Conservation (phyloP, 768 basidiomycete genomes). For the Leccinum truebloodii region DNA sequence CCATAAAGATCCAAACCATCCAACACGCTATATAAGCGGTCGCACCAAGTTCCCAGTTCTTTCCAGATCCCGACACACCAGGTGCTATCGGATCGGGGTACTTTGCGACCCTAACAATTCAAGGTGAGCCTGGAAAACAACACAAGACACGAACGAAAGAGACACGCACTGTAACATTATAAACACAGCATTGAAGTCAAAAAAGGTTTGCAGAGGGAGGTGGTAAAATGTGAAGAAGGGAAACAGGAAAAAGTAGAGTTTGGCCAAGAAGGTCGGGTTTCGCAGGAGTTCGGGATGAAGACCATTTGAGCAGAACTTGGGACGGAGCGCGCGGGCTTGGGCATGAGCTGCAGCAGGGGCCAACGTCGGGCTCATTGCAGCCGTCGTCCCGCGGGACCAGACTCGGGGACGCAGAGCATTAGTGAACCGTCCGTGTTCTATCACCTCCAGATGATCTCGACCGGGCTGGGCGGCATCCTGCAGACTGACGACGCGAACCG, state of each 20-base stretch:
- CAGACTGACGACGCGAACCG: slow-evolving; percentile 77
- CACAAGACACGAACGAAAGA: background rate
- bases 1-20: slow-evolving; percentile 73
- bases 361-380: slow-evolving; percentile 43
- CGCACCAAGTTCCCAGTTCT: slow-evolving; percentile 79
- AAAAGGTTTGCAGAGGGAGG: slow-evolving; percentile 75
- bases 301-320: slow-evolving; percentile 65
- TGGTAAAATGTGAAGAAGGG: slow-evolving; percentile 74
- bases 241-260: slow-evolving; percentile 65
- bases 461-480: slow-evolving; percentile 48
- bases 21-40: slow-evolving; percentile 86
- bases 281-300: slow-evolving; percentile 70
- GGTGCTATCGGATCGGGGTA: slow-evolving; percentile 69
- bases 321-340: slow-evolving; percentile 45
- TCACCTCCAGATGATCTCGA: slow-evolving; percentile 48
- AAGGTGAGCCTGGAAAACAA: slow-evolving; percentile 13
- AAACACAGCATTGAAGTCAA: slow-evolving; percentile 89
- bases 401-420: slow-evolving; percentile 46
- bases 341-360: slow-evolving; percentile 39
- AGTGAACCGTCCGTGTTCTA: slow-evolving; percentile 49
- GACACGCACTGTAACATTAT: slow-evolving; percentile 76
- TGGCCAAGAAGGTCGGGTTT: slow-evolving; percentile 55
- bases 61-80: slow-evolving; percentile 69
- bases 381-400: slow-evolving; percentile 60
- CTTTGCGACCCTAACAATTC: slow-evolving; percentile 60